A percentile compares a stretch with the other conserved stretches of the same genome.
phyloP scores from a whole-genome alignment of 148 eudicot genomes.

The Cornus controversa region DNA sequence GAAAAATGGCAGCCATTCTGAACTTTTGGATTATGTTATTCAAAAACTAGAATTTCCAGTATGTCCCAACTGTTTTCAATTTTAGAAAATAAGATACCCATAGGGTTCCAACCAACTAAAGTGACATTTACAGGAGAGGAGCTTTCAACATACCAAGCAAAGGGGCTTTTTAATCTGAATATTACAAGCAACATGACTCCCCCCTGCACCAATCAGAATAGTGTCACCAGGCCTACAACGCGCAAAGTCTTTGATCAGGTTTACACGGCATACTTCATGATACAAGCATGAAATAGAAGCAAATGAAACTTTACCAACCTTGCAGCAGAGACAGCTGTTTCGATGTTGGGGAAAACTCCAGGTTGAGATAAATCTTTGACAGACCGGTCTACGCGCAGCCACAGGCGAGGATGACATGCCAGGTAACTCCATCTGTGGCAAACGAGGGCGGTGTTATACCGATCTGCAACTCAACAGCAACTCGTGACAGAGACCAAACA shows the following conservation, averaged over 20 bases:
- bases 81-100: not conserved
- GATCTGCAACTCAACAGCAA: conserved; percentile 93
- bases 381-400: conserved; percentile 87
- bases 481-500: conserved; percentile 40
- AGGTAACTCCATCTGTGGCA: conserved; percentile 99
- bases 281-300: not conserved
- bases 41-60: not conserved
- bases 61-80: not conserved
- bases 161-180: conserved; percentile 87
- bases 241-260: conserved; percentile 18
- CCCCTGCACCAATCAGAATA: conserved; percentile 85
- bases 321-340: conserved; percentile 85
- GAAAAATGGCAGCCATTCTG: not conserved
- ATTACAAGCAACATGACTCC: conserved; percentile 73
- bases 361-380: conserved; percentile 56
- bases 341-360: conserved; percentile 72
- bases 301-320: conserved; percentile 44
- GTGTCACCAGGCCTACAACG: conserved; percentile 91
- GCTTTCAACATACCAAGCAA: conserved; percentile 67
- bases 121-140: conserved; percentile 1
- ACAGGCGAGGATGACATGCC: conserved; percentile 94
- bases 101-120: not conserved
- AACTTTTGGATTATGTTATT: not conserved
- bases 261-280: not conserved
- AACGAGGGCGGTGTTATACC: conserved; percentile 99